Conservation (phyloP, 2,329 filamentous ascomycete species). For the Neofusicoccum umdonicola region DNA sequence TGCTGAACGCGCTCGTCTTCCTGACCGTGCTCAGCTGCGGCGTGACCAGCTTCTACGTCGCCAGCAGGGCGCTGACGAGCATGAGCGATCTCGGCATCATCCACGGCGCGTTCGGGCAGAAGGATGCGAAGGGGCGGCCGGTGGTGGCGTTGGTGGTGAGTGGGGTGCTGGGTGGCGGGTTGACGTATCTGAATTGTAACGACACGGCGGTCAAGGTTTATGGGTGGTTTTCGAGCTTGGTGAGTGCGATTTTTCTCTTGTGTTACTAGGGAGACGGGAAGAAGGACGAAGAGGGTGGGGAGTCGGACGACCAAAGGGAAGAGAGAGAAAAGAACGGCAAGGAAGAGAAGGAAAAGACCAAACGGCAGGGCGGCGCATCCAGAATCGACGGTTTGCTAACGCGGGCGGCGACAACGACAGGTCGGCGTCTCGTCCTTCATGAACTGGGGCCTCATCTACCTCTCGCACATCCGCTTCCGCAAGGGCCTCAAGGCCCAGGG, state of each 20-base stretch:
- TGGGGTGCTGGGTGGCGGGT: constrained; percentile 30
- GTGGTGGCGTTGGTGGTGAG: constrained; percentile 31
- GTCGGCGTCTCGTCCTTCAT: constrained; percentile 30
- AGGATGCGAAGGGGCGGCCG: constrained; percentile 29
- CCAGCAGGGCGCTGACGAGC: constrained; percentile 34
- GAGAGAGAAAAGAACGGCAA: too few relatives aligned
- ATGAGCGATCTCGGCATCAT: constrained; percentile 30
- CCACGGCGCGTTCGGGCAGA: constrained; percentile 24
- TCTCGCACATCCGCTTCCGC: constrained; percentile 28
- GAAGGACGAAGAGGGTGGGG: too few relatives aligned
- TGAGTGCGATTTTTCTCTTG: background rate
- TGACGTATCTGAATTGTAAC: constrained; percentile 35
- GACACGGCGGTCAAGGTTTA: constrained; percentile 27
- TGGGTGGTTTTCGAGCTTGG: constrained; percentile 32
- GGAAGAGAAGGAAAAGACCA: too few relatives aligned
- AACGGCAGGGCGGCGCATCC: too few relatives aligned
- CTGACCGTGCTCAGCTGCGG: constrained; percentile 35
- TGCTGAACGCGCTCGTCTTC: constrained; percentile 71
- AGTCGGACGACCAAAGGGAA: too few relatives aligned
- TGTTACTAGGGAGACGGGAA: too few relatives aligned
- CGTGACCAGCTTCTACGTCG: constrained; percentile 35
- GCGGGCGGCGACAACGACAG: background rate
- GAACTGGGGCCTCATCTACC: constrained; percentile 28
- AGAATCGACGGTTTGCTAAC: constrained; percentile 17
- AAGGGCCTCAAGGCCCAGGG: constrained; percentile 28